Evolutionary conservation across 352 stramenopile genomes (phyloP), one percentile per base, ranked within the genome.

Genomic region (Globisporangium parvum): DNA sequence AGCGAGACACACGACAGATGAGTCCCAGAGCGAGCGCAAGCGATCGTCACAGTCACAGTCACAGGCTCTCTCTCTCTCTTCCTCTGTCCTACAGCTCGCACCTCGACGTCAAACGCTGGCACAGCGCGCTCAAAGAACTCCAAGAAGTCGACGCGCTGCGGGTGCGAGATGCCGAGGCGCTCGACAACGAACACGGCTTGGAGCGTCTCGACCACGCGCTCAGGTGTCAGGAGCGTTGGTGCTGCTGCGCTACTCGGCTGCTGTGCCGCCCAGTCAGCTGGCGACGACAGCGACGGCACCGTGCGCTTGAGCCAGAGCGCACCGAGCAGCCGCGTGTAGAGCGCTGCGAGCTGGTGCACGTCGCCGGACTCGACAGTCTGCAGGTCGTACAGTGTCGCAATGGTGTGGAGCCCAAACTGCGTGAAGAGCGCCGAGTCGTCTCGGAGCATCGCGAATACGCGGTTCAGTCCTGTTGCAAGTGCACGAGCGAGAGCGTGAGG

Each of bases 111-210:
- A 62, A 84, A 92, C n/a, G 86, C 59, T 28, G 71, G 53, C 28
- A 78, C 60, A 12, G 62, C 55, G 23, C 66, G 74, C 15, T 81
- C 70, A 17, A 93, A 73, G 40, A 91, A 85, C 14, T 77, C 67
- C 9, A 87, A 62, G 28, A 97, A 61, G 31, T 91, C 78, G 3
- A 80, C 74, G 21, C 82, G 80, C 17, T 71, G 74, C 14, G 64
- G 47, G 51, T 93, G 77, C 37, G 65, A 73, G 20, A 91, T 77
- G 9, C 84, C 85, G 10, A 91, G 60, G 20, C 85, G 75, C 46
- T 95, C 84, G 9, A 94, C 57, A 10, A 88, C 62, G 47, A 93
- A 93, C 31, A 95, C 65, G 17, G 75, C 69, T 45, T 66, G 66
- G 47, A 93, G 70, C 17, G 65, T 69, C 8, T 85, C 70, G 6